Percentiles rank a stretch among this genome's conserved stretches.
phyloP scores from a whole-genome alignment of 2,329 filamentous ascomycete genomes.

The Arthrobotrys megalospora region DNA sequence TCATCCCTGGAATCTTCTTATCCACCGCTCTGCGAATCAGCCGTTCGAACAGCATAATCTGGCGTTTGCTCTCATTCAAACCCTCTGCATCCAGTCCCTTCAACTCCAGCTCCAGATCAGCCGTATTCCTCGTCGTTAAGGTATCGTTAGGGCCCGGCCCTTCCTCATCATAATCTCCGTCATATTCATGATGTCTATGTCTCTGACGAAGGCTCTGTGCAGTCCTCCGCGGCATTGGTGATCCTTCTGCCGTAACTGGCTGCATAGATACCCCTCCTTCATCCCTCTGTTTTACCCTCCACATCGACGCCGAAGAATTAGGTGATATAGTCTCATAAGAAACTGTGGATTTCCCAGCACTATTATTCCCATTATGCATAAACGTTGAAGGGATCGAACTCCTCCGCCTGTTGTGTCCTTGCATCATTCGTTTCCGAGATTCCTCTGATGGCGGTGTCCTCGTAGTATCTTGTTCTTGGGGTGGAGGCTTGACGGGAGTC shows the following conservation, averaged over 20 bases:
- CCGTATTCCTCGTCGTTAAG: constrained; percentile 38
- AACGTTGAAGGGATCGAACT: constrained; percentile 58
- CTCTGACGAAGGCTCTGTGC: neutral
- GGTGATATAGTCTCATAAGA: constrained; percentile 58
- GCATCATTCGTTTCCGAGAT: constrained; percentile 18
- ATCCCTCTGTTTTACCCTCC: constrained; percentile 27
- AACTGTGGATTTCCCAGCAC: constrained; percentile 23
- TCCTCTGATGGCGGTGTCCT: constrained; percentile 4
- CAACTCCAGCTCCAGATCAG: constrained; percentile 52
- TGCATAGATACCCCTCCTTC: constrained; percentile 6
- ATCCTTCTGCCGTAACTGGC: constrained; percentile 29
- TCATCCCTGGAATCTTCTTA: constrained; percentile 35
- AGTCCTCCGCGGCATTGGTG: constrained; percentile 25
- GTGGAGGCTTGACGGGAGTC: constrained; percentile 4
- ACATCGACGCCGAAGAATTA: constrained; percentile 53
- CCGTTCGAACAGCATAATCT: constrained; percentile 57
- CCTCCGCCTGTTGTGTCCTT: constrained; percentile 32
- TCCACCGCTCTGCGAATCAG: constrained; percentile 58
- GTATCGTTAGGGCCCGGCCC: constrained; percentile 27
- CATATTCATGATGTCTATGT: constrained; percentile 16
- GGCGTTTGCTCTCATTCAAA: constrained; percentile 56
- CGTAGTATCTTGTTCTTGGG: constrained; percentile 11
- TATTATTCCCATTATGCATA: constrained; percentile 41
- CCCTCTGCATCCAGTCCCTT: constrained; percentile 46
- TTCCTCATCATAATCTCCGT: constrained; percentile 22